Evolutionary conservation across 2,329 filamentous ascomycete genomes (phyloP).

Genomic region (Aspergillus tamarii): DNA sequence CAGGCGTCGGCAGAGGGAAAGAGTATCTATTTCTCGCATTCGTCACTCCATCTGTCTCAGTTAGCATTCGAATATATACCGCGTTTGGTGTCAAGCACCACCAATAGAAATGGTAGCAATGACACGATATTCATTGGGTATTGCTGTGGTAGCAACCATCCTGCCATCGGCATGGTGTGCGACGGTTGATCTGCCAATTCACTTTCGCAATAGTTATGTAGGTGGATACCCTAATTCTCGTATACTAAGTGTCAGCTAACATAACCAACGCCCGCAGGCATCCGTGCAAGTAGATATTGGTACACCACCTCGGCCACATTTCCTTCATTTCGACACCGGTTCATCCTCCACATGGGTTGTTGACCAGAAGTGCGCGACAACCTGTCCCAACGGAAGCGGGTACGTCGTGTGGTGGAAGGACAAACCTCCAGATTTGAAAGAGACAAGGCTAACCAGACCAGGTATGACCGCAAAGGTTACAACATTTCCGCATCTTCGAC

Average conservation of each 20-base stretch:
- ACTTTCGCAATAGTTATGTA: background rate
- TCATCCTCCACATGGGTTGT: background rate
- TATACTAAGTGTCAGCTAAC: background rate
- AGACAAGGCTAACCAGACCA: background rate
- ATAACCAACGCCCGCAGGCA: background rate
- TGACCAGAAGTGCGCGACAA: background rate
- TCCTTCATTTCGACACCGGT: slow-evolving; percentile 4
- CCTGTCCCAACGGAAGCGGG: background rate
- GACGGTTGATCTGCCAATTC: background rate
- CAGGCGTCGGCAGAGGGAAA: too few relatives aligned
- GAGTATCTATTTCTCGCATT: too few relatives aligned
- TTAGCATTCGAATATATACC: too few relatives aligned
- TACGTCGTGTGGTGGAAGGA: background rate
- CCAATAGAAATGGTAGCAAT: background rate
- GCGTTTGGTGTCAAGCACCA: background rate
- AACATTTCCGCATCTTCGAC: background rate
- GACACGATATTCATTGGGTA: background rate
- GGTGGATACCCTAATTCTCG: background rate
- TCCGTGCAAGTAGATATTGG: background rate
- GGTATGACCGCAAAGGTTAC: background rate
- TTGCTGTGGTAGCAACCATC: background rate
- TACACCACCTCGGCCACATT: background rate
- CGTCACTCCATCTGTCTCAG: too few relatives aligned
- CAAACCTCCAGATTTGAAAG: background rate
- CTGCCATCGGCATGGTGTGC: background rate